Evolutionary conservation across 2,329 filamentous ascomycete genomes (phyloP), one percentile per base, ranked within the genome.

Genomic region (Neonectria faginata): DNA sequence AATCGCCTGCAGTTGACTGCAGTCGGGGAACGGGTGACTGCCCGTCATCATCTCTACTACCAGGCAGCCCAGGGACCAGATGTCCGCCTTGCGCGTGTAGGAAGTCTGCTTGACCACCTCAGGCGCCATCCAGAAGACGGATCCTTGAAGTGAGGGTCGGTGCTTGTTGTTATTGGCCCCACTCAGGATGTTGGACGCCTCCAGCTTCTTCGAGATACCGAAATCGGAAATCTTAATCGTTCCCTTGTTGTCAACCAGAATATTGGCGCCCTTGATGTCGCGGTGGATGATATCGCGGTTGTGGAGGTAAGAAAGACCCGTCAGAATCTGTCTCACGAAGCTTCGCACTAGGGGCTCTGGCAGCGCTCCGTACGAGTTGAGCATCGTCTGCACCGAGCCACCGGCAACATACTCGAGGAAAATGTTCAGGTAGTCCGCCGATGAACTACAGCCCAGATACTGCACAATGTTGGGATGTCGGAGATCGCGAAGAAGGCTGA

Each of bases 31-130:
- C 1, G 96, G 96, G 77, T 98, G 96, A 48, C 89, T 92, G 60
- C 96, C 96, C 12, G 96, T 98, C 86, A 98, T 97, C 96, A 99
- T 99, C 83, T 99, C 96, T 25, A 99, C 95, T 14, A 99, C 93
- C 56, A 99, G 84, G 78, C 96, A 99, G 36, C 96, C 96, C 25
- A 99, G 87, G 50, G 93, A 97, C 96, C 96, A 99, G 73, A 99
- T 99, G 75, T 99, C 96, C 14, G 96, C 96, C 82, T 98, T 98
- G 81, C 95, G 93, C 5, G 95, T 98, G 81, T 99, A 97, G 6
- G 94, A 94, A 3, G 95, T 98, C 81, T 98, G 96, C 75, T 96
- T 96, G 67, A 99, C 96, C 20, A 99, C 96, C 82, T 99, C 96
- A 9, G 96, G 96, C 0, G 96, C 96, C 96, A 99, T 99, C 96